These are phyloP conservation scores for Nephelium lappaceum DNA, from an alignment of 345 rosid genomes.

Conservation along the genomic window DNA sequence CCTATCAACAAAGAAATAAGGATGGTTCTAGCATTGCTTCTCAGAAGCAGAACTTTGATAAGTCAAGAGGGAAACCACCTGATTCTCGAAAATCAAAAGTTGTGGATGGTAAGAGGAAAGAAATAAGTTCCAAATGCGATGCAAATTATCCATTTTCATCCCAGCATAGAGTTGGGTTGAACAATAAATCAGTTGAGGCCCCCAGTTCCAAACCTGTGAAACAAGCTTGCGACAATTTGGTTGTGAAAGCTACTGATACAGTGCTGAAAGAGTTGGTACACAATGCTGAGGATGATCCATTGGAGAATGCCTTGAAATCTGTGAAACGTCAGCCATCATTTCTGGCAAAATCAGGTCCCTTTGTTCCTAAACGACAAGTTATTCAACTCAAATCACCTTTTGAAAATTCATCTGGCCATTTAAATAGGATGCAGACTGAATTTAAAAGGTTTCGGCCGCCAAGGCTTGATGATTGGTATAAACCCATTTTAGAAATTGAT, in stretches of 20 bases:
- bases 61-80: slow-evolving; percentile 26
- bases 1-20: slow-evolving; percentile 31
- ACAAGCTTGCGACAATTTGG: slow-evolving; percentile 32
- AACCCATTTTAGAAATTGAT: slow-evolving; percentile 80
- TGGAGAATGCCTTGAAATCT: slow-evolving; percentile 53
- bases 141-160: slow-evolving; percentile 30
- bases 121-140: slow-evolving; percentile 36
- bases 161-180: slow-evolving; percentile 31
- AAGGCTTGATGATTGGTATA: slow-evolving; percentile 94
- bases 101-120: slow-evolving; percentile 41
- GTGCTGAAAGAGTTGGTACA: slow-evolving; percentile 55
- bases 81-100: slow-evolving; percentile 30
- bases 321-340: slow-evolving; percentile 39
- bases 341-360: slow-evolving; percentile 48
- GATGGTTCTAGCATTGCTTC: slow-evolving; percentile 34
- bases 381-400: slow-evolving; percentile 82
- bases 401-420: slow-evolving; percentile 54
- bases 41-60: slow-evolving; percentile 40
- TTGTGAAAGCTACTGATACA: slow-evolving; percentile 38
- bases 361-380: slow-evolving; percentile 81
- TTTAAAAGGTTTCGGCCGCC: slow-evolving; percentile 84
- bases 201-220: slow-evolving; percentile 31
- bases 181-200: slow-evolving; percentile 38
- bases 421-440: slow-evolving; percentile 54
- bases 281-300: slow-evolving; percentile 47